A percentile compares a stretch with the other conserved stretches of the same genome.
Conservation (phyloP, 139 green algal genomes). For the Axilococcus clingmanii region DNA sequence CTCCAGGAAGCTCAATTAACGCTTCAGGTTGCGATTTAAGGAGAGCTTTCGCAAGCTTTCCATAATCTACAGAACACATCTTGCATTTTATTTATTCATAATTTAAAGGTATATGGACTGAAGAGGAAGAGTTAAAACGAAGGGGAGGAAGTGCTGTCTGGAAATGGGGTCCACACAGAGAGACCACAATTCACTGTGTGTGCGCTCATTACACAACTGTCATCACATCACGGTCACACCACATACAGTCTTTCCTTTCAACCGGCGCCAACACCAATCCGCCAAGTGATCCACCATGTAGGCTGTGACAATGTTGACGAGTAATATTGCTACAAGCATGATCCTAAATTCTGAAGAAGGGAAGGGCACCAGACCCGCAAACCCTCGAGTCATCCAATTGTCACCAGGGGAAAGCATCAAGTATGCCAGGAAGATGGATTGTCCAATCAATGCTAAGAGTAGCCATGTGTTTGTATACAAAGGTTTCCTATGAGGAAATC, state of each 20-base stretch:
- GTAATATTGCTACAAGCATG: constrained; percentile 8
- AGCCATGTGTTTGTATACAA: constrained; percentile 26
- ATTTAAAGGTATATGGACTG: neutral
- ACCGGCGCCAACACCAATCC: neutral
- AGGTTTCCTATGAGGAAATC: constrained; percentile 13
- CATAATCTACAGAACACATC: too few relatives aligned
- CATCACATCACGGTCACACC: constrained; percentile 9
- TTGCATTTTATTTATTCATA: too few relatives aligned
- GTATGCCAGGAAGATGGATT: constrained; percentile 4
- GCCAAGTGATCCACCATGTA: constrained; percentile 8
- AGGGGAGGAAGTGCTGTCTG: neutral
- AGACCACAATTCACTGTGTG: too few relatives aligned
- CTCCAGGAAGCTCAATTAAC: too few relatives aligned
- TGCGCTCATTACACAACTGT: too few relatives aligned
- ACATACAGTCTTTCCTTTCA: constrained; percentile 9
- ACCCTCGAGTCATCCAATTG: neutral
- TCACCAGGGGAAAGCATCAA: neutral
- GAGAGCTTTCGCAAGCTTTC: too few relatives aligned
- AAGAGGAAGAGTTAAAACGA: neutral
- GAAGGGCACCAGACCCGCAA: constrained; percentile 10
- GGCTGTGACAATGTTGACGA: constrained; percentile 10
- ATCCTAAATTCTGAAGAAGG: constrained; percentile 7
- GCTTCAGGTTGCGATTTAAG: too few relatives aligned
- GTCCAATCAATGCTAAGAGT: constrained; percentile 5
- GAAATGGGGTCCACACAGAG: too few relatives aligned